These are phyloP conservation scores for Daldinia bambusicola DNA, from an alignment of 495 filamentous ascomycete species.

Conservation along the genomic window DNA sequence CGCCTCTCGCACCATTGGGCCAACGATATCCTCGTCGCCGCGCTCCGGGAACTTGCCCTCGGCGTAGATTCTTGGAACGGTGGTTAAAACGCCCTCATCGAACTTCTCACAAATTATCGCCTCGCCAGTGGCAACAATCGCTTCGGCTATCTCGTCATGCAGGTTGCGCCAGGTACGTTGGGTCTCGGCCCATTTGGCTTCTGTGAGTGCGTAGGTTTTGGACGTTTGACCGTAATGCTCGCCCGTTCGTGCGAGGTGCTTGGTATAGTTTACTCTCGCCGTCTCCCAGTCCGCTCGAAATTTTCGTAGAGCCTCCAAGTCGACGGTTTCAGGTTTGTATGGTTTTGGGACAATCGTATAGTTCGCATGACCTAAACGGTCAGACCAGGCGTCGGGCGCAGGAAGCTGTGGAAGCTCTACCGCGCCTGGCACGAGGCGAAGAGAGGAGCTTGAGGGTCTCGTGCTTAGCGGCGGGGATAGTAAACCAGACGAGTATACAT, in stretches of 20 bases:
- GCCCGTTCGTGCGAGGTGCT: slow-evolving; percentile 82
- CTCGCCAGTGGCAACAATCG: slow-evolving; percentile 55
- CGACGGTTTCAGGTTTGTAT: slow-evolving; percentile 71
- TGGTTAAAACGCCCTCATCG: slow-evolving; percentile 55
- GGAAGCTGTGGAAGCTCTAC: slow-evolving; percentile 53
- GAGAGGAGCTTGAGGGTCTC: slow-evolving; percentile 80
- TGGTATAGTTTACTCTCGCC: slow-evolving; percentile 82
- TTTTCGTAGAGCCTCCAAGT: slow-evolving; percentile 67
- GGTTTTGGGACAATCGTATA: slow-evolving; percentile 88
- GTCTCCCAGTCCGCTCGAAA: slow-evolving; percentile 82
- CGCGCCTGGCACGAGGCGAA: slow-evolving; percentile 59
- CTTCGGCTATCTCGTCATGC: slow-evolving; percentile 67
- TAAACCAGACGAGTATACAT: slow-evolving; percentile 50
- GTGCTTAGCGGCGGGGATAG: slow-evolving; percentile 82
- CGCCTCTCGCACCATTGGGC: slow-evolving; percentile 80
- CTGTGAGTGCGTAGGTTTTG: slow-evolving; percentile 81
- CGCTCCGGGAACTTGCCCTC: slow-evolving; percentile 87
- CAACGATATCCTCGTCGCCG: slow-evolving; percentile 90
- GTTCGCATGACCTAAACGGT: slow-evolving; percentile 88
- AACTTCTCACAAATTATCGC: slow-evolving; percentile 44
- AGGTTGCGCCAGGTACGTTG: slow-evolving; percentile 75
- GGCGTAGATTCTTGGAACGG: slow-evolving; percentile 63
- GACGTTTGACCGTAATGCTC: slow-evolving; percentile 89
- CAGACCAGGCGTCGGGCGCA: slow-evolving; percentile 78
- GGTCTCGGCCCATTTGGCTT: slow-evolving; percentile 84